These are phyloP conservation scores for Ogataea neopini DNA, from an alignment of 805 yeast species.

Conservation along the genomic window DNA sequence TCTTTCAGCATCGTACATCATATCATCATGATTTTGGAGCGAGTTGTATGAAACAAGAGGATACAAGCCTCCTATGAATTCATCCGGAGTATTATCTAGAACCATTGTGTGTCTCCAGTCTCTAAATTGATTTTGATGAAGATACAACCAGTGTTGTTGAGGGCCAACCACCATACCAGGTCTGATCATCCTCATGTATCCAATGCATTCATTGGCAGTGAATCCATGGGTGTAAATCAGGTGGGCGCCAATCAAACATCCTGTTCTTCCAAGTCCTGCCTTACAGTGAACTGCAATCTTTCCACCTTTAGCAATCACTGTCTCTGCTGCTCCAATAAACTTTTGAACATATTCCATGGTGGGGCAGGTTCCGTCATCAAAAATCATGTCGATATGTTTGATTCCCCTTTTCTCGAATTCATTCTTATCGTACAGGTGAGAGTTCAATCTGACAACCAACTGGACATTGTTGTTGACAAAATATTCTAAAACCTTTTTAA, in stretches of 20 bases:
- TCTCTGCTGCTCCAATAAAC: slow-evolving; percentile 93
- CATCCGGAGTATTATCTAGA: slow-evolving; percentile 65
- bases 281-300: slow-evolving; percentile 99
- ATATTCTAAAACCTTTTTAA: slow-evolving; percentile 76
- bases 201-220: slow-evolving; percentile 96
- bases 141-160: slow-evolving; percentile 97
- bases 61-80: slow-evolving; percentile 64
- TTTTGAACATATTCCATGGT: slow-evolving; percentile 89
- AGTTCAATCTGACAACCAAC: slow-evolving; percentile 87
- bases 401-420: slow-evolving; percentile 85
- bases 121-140: slow-evolving; percentile 93
- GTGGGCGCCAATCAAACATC: slow-evolving; percentile 97
- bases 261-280: slow-evolving; percentile 97
- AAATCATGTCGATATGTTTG: slow-evolving; percentile 91
- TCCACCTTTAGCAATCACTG: slow-evolving; percentile 81
- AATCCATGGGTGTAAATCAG: slow-evolving; percentile 94
- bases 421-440: slow-evolving; percentile 81
- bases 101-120: slow-evolving; percentile 96
- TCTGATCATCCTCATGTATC: slow-evolving; percentile 91
- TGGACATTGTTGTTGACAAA: slow-evolving; percentile 75
- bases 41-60: slow-evolving; percentile 64
- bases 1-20: slow-evolving; percentile 29
- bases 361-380: slow-evolving; percentile 98
- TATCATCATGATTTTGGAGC: slow-evolving; percentile 49
- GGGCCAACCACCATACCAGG: slow-evolving; percentile 99